phyloP scores from a whole-genome alignment of 2,329 filamentous ascomycete species.

The Hypoxylon sp. region DNA sequence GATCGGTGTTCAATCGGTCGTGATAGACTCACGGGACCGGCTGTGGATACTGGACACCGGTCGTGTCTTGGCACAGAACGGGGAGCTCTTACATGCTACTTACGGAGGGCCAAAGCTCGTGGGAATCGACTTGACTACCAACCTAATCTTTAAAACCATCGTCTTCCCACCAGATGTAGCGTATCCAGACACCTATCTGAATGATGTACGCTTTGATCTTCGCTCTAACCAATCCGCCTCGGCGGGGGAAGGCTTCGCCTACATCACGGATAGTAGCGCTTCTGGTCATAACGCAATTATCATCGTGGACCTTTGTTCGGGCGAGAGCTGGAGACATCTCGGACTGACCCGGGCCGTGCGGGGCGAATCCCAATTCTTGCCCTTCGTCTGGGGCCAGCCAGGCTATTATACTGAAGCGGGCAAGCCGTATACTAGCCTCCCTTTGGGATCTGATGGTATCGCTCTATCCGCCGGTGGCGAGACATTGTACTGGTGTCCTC shows the following conservation, averaged over 20 bases:
- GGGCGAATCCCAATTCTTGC: slow-evolving; percentile 58
- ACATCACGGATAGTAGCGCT: slow-evolving; percentile 63
- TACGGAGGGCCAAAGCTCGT: slow-evolving; percentile 64
- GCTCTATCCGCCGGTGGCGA: slow-evolving; percentile 61
- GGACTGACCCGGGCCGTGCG: slow-evolving; percentile 56
- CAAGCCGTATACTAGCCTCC: slow-evolving; percentile 53
- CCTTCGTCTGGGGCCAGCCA: slow-evolving; percentile 61
- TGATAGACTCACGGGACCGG: slow-evolving; percentile 61
- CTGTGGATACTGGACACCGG: slow-evolving; percentile 67
- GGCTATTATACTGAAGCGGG: slow-evolving; percentile 56
- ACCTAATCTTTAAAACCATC: slow-evolving; percentile 62
- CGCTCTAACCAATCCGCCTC: slow-evolving; percentile 54
- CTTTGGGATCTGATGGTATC: slow-evolving; percentile 63
- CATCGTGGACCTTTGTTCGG: slow-evolving; percentile 61
- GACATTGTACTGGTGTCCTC: slow-evolving; percentile 59
- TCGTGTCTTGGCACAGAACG: slow-evolving; percentile 52
- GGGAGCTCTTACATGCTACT: slow-evolving; percentile 57
- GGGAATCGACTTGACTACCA: slow-evolving; percentile 58
- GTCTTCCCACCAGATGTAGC: slow-evolving; percentile 59
- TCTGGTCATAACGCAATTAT: slow-evolving; percentile 63
- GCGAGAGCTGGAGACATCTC: slow-evolving; percentile 63
- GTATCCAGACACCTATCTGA: slow-evolving; percentile 62
- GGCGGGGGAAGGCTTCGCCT: slow-evolving; percentile 59
- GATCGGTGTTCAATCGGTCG: slow-evolving; percentile 64
- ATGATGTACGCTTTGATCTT: slow-evolving; percentile 67